Base-by-base conservation (phyloP, 495 filamentous ascomycete species). In the Aspergillus egyptiacus region DNA sequence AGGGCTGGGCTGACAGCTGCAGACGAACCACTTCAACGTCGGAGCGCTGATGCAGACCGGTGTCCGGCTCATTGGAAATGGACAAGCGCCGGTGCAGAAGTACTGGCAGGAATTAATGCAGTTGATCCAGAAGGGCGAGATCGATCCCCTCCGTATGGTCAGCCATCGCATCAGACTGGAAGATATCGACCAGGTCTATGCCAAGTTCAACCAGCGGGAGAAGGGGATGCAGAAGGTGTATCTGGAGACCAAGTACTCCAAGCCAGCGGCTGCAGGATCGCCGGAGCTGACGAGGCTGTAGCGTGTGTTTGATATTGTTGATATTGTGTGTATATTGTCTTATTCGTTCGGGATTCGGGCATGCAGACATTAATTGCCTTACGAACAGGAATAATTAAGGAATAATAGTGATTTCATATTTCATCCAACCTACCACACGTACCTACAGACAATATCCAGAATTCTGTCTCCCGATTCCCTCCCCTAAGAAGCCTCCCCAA, bases 11-110 rank as follows among this genome's bases (percentile, higher is more conserved):
- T 45, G 23, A 32, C 50, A 20, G 50, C 24, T 41, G 13, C 44
- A 86, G 81, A 86, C 83, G 5, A 91, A 83, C 55, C 84, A 89
- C 54, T 88, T 91, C 75, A 87, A 87, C 56, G 83, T 94, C 56
- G 87, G 90, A 23, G 77, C 87, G 1, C 57, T 95, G 15, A 96
- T 95, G 90, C 81, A 95, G 65, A 82, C 84, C 37, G 89, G 90
- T 22, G 82, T 95, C 53, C 80, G 81, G 1, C 73, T 95, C 13
- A 85, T 86, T 49, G 87, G 90, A 35, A 88, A 88, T 59, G 88
- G 90, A 2, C 89, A 95, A 62, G 84, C 86, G 0, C 88, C 86
- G 0, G 87, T 94, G 5, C 87, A 91, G 34, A 78, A 79, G 46
- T 93, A 95, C 67, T 95, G 86, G 89, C 70, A 86, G 18, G 71